Evolutionary conservation across 257 asterid species (phyloP).

Genomic region (Nicotiana undulata): DNA sequence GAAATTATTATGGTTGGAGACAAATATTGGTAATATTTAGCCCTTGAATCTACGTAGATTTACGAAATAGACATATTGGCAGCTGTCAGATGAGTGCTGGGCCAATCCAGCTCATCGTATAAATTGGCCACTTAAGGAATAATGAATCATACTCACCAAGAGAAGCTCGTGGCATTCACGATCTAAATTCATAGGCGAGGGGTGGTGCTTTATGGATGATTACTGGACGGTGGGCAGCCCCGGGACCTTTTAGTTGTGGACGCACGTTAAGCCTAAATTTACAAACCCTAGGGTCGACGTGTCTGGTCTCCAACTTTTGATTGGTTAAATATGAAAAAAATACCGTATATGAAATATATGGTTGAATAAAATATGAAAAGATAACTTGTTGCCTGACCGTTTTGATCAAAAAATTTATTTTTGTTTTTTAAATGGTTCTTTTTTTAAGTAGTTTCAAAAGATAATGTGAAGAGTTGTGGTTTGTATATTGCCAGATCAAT

Average conservation of each 20-base stretch:
- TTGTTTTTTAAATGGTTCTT: too few species aligned
- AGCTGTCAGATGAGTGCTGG: slow-evolving; percentile 9
- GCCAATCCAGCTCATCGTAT: background rate
- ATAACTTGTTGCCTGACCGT: too few species aligned
- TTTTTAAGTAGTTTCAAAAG: too few species aligned
- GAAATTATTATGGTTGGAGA: background rate
- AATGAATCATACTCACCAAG: background rate
- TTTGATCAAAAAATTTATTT: too few species aligned
- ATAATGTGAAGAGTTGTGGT: too few species aligned
- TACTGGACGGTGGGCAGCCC: background rate
- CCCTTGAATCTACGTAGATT: background rate
- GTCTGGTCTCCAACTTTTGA: background rate
- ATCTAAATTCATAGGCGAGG: background rate
- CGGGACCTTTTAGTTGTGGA: background rate
- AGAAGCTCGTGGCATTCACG: background rate
- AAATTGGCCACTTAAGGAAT: background rate
- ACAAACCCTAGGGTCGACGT: background rate
- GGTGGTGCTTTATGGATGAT: background rate
- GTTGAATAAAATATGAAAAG: too few species aligned
- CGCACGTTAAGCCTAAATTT: background rate
- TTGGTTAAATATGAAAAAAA: background rate
- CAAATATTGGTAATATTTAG: background rate
- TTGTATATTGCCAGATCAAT: too few species aligned
- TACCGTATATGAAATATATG: too few species aligned
- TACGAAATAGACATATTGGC: background rate